Percentiles rank a stretch among this genome's conserved stretches.
Conservation (phyloP, 2,329 filamentous ascomycete species). For the Alternaria incomplexa region DNA sequence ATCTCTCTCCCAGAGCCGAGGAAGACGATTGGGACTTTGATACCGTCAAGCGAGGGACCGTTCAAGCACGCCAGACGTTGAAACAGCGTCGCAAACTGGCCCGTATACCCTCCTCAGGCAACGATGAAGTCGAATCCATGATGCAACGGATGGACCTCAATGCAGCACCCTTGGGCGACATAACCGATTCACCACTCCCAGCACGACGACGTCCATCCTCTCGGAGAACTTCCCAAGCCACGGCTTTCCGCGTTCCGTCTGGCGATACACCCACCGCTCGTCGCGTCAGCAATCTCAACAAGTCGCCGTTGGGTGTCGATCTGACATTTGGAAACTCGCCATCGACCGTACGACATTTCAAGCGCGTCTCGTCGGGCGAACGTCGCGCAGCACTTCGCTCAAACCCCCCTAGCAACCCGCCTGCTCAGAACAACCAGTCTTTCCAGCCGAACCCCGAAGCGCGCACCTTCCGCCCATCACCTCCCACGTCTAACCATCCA, state of each 20-base stretch:
- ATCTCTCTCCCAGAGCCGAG: conserved; percentile 69
- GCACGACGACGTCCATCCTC: conserved; percentile 37
- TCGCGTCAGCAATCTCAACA: conserved; percentile 54
- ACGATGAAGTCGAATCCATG: conserved; percentile 41
- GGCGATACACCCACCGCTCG: conserved; percentile 52
- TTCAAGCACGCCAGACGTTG: conserved; percentile 58
- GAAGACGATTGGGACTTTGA: conserved; percentile 95
- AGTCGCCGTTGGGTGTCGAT: conserved; percentile 84
- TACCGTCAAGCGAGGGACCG: conserved; percentile 77
- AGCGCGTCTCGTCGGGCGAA: conserved; percentile 76
- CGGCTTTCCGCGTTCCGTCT: conserved; percentile 44
- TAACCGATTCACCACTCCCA: conserved; percentile 46
- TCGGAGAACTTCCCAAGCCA: conserved; percentile 49
- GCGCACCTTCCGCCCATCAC: conserved; percentile 46
- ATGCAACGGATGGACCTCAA: conserved; percentile 54
- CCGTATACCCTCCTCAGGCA: conserved; percentile 51
- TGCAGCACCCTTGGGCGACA: conserved; percentile 49
- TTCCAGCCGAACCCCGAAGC: conserved; percentile 47
- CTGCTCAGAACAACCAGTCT: conserved; percentile 19
- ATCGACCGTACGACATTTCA: conserved; percentile 90
- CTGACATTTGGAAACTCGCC: conserved; percentile 93
- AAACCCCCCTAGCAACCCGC: conserved; percentile 30
- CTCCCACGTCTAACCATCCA: conserved; percentile 39
- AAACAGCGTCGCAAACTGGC: conserved; percentile 55
- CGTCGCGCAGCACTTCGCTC: conserved; percentile 40